phyloP scores from a whole-genome alignment of 495 filamentous ascomycete species.

The Lasiosphaeria hispida region DNA sequence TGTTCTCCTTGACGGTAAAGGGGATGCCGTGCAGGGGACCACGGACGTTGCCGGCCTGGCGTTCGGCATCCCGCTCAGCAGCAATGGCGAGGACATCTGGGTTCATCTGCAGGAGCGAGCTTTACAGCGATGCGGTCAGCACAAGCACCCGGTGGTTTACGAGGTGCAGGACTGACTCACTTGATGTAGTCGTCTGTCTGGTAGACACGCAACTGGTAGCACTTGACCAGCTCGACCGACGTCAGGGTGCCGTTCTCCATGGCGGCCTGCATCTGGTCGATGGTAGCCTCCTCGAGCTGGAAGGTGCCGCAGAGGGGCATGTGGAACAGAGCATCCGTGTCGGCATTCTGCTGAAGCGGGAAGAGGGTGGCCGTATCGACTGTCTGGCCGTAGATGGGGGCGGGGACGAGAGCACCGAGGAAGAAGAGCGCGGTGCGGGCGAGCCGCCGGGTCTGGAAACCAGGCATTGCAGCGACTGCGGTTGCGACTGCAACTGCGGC shows the following conservation, averaged over 20 bases:
- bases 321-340: slow-evolving; percentile 30
- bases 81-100: slow-evolving; percentile 58
- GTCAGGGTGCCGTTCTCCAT: slow-evolving; percentile 40
- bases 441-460: background rate
- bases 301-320: slow-evolving; percentile 63
- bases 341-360: slow-evolving; percentile 18
- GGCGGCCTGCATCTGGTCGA: slow-evolving; percentile 40
- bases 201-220: slow-evolving; percentile 53
- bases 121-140: slow-evolving; percentile 33
- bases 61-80: slow-evolving; percentile 55
- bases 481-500: too few relatives aligned
- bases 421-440: background rate
- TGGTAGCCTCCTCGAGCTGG: slow-evolving; percentile 58
- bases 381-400: background rate
- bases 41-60: slow-evolving; percentile 51
- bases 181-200: slow-evolving; percentile 60
- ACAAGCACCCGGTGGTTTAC: background rate
- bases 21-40: slow-evolving; percentile 70
- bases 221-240: slow-evolving; percentile 44
- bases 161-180: slow-evolving; percentile 39
- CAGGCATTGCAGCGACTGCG: background rate
- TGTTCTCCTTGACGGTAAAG: slow-evolving; percentile 65
- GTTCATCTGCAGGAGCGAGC: slow-evolving; percentile 53
- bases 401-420: background rate
- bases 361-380: slow-evolving; percentile 9